Base-by-base conservation (phyloP, 495 filamentous ascomycete genomes). In the Wilcoxina mikolae region DNA sequence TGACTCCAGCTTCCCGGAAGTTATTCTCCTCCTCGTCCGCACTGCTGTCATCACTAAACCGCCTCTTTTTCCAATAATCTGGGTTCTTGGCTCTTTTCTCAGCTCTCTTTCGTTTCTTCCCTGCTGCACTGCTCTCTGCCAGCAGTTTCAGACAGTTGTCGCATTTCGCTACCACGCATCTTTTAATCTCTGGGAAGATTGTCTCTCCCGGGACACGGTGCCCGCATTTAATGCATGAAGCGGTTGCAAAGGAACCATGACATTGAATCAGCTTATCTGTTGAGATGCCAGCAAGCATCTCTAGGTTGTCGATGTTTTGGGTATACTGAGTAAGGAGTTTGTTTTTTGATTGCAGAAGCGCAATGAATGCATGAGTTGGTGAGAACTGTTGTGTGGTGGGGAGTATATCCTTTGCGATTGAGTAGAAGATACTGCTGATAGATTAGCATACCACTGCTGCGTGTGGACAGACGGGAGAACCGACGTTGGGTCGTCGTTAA, bases 291-390 rank as follows among this genome's bases (percentile, higher is more conserved):
- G 90, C 91, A 53, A 84, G 80, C 28, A 78, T 78, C 65, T 98
- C 91, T 45, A 98, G 82, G 61, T 96, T 95, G 71, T 98, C 91
- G 60, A 98, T 98, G 66, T 98, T 98, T 67, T 98, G 91, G 1
- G 90, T 93, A 70, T 95, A 98, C 69, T 95, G 94, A 24, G 89
- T 96, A 47, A 95, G 74, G 18, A 98, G 78, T 64, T 94, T 94
- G 20, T 79, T 80, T 66, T 89, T 86, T 56, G 88, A 75, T 65
- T 96, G 88, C 1, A 98, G 76, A n/a, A 95, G 74, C n/a, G 79
- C 80, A 59, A 98, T 93, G 71, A 98, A 98, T 38, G 81, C 83
- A 69, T 98, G 91, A 0, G 91, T 95, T 0, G 91, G 91, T 0
- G 91, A 87, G 69, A 77, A 83, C 58, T 80, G 82, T 12, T 77